Evolutionary conservation across 495 filamentous ascomycete genomes (phyloP).

Genomic region (Podospora conica): DNA sequence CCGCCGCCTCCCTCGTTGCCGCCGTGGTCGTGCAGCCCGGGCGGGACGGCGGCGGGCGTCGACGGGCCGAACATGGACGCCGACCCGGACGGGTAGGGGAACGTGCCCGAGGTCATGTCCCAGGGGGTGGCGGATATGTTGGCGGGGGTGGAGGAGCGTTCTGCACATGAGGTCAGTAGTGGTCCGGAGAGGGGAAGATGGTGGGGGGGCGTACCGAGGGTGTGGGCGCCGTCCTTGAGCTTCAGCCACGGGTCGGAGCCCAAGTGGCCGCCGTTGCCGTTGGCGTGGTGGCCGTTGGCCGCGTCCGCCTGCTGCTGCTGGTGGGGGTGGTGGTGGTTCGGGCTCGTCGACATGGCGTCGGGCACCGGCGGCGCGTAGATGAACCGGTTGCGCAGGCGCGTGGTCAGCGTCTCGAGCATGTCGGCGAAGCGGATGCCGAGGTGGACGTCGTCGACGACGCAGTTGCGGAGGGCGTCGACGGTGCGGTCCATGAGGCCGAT

Average conservation of each 20-base stretch:
- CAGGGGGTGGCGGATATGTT: conserved; percentile 52
- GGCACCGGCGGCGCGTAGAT: conserved; percentile 47
- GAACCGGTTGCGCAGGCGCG: conserved; percentile 66
- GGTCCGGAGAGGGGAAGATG: neutral
- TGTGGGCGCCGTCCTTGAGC: conserved; percentile 17
- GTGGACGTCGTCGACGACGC: conserved; percentile 93
- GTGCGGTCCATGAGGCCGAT: conserved; percentile 75
- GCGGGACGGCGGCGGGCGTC: conserved; percentile 34
- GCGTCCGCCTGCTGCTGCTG: conserved; percentile 22
- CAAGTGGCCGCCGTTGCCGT: conserved; percentile 8
- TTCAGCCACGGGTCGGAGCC: conserved; percentile 26
- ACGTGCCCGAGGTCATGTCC: conserved; percentile 41
- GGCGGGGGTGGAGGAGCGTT: conserved; percentile 40
- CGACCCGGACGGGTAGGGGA: conserved; percentile 42
- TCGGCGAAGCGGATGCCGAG: conserved; percentile 93
- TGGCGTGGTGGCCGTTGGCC: conserved; percentile 26
- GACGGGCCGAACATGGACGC: conserved; percentile 42
- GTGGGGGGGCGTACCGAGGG: conserved; percentile 16
- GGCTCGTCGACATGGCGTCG: conserved; percentile 20
- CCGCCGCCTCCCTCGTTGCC: conserved; percentile 8
- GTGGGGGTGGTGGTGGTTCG: conserved; percentile 14
- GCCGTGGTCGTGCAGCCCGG: conserved; percentile 27
- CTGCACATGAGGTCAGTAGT: conserved; percentile 15
- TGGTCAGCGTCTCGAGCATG: conserved; percentile 73
- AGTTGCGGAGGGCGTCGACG: conserved; percentile 71